Base-by-base conservation (phyloP, 1,284 basidiomycete genomes). In the Polyporus tsugae region DNA sequence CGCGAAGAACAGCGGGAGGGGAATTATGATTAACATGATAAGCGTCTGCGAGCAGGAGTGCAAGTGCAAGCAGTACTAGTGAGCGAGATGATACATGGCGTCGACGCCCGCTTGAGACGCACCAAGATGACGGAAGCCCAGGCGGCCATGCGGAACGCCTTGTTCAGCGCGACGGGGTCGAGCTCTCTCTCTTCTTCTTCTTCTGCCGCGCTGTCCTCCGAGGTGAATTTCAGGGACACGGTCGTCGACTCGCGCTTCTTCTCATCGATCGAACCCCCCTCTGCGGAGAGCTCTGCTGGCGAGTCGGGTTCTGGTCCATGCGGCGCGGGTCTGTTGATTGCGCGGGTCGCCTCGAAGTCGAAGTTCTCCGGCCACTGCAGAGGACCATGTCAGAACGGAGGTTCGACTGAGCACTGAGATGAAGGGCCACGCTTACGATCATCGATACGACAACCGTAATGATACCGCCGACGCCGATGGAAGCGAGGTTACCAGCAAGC, bases 401-500 rank as follows among this genome's bases (percentile, higher is more conserved):
- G 11, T 10, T 61, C 0, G 39, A 52, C 13, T 4, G 41, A 19
- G 7, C 7, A 13, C 9, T 42, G 39, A 39, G 42, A 13, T 10
- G 53, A 35, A 15, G 22, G 19, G 35, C 3, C 41, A 49, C 4
- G 52, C 88, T 70, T 74, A 90, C 89, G 58, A 94, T 80, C 57
- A 89, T 78, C 0, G 93, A 94, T 53, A 86, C 83, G 0, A 81
- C 82, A 36, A 90, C 82, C 0, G 94, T 87, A 73, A 98, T 83
- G 68, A 98, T 90, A 1, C 86, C 93, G 7, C 95, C 94, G 29
- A 94, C 85, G 25, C 90, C 90, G 73, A 98, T 94, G 0, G 95
- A 91, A 0, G 94, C 92, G 15, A 97, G 82, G 80, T 97, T 97
- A 6, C 96, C 95, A 0, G 95, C 91, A 19, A 97, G 85, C 91